Conservation (phyloP, 2,329 filamentous ascomycete genomes). For the Knufia fluminis region DNA sequence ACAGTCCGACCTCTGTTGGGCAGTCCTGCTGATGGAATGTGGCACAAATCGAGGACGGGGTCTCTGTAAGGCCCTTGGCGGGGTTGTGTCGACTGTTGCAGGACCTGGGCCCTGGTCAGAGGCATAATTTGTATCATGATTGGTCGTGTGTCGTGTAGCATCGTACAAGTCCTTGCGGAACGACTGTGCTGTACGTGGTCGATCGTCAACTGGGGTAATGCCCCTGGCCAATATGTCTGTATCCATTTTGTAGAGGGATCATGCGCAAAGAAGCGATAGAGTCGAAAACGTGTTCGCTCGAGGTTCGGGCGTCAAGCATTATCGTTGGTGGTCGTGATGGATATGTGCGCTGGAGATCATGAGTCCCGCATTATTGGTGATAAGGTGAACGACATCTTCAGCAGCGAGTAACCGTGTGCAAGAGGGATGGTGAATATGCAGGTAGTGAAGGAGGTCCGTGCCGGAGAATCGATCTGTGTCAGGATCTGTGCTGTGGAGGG, state of each 20-base stretch:
- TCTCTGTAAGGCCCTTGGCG: neutral
- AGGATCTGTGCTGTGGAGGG: too few species aligned
- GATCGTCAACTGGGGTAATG: slow-evolving; percentile 16
- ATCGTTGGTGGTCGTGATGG: neutral
- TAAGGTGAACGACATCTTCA: too few species aligned
- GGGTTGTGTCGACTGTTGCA: slow-evolving; percentile 5
- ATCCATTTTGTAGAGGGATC: slow-evolving; percentile 13
- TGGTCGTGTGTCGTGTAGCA: neutral
- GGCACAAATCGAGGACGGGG: slow-evolving; percentile 5
- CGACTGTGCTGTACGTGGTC: slow-evolving; percentile 14
- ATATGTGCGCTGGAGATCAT: neutral
- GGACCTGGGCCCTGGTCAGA: slow-evolving; percentile 9
- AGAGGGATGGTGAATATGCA: too few species aligned
- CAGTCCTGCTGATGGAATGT: slow-evolving; percentile 16
- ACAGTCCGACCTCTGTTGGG: slow-evolving; percentile 11
- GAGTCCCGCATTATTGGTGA: too few species aligned
- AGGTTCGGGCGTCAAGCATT: neutral
- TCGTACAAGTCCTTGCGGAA: slow-evolving; percentile 14
- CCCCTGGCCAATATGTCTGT: slow-evolving; percentile 12
- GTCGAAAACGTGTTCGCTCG: neutral
- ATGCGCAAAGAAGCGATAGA: neutral
- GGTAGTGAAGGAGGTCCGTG: too few species aligned
- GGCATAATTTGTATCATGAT: slow-evolving; percentile 3
- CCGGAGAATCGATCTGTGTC: too few species aligned
- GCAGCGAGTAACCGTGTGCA: too few species aligned